Evolutionary conservation across 2,329 filamentous ascomycete species (phyloP).

Genomic region (Xylariaceae sp.): DNA sequence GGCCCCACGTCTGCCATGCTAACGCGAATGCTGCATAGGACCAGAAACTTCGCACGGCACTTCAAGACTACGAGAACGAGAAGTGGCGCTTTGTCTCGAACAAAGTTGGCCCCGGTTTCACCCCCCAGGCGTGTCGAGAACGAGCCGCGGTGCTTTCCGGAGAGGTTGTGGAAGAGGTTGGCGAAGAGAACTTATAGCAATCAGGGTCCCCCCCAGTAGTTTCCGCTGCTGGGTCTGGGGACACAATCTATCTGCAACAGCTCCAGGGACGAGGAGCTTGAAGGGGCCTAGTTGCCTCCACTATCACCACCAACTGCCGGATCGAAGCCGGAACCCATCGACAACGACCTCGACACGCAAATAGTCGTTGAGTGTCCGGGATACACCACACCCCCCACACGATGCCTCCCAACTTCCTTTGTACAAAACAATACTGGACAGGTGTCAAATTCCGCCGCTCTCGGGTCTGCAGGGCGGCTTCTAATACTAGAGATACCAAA

Average conservation of each 20-base stretch:
- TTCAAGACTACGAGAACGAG: slow-evolving; percentile 83
- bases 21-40: slow-evolving; percentile 42
- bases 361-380: too few species aligned
- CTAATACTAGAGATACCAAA: slow-evolving; percentile 21
- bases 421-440: slow-evolving; percentile 22
- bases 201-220: slow-evolving; percentile 44
- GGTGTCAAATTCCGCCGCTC: slow-evolving; percentile 4
- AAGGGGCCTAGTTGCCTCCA: too few species aligned
- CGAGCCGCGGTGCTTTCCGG: slow-evolving; percentile 58
- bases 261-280: slow-evolving; percentile 24
- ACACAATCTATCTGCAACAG: slow-evolving; percentile 38
- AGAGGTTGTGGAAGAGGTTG: slow-evolving; percentile 26
- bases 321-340: neutral
- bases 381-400: too few species aligned
- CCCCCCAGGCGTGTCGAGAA: slow-evolving; percentile 78
- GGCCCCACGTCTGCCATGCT: slow-evolving; percentile 5
- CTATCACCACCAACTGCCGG: slow-evolving; percentile 1
- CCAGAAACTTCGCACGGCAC: slow-evolving; percentile 65
- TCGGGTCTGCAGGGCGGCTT: slow-evolving; percentile 10
- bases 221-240: slow-evolving; percentile 37
- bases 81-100: slow-evolving; percentile 88
- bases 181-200: slow-evolving; percentile 42
- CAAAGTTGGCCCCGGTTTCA: slow-evolving; percentile 86
- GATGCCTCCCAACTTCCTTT: too few species aligned
- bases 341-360: too few species aligned